Conservation (phyloP, 163 green algal genomes). For the Chlamydomonas reinhardtii region DNA sequence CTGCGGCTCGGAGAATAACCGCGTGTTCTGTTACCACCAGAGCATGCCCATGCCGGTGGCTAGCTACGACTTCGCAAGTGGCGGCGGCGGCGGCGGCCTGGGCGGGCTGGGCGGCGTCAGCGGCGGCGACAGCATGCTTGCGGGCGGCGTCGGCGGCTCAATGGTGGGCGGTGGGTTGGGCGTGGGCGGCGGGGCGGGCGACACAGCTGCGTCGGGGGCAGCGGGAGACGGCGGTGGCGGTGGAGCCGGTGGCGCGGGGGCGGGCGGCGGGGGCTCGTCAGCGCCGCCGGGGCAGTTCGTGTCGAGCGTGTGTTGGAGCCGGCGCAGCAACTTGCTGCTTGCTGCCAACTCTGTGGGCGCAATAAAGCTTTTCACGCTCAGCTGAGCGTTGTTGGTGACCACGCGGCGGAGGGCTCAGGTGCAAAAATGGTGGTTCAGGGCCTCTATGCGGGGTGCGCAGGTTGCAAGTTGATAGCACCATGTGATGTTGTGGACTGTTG, state of each 20-base stretch:
- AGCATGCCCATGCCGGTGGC: conserved; percentile 41
- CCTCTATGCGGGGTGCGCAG: too few species aligned
- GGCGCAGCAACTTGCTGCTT: conserved; percentile 67
- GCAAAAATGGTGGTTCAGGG: too few species aligned
- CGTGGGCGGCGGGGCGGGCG: background rate
- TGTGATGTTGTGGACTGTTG: too few species aligned
- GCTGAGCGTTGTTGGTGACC: background rate
- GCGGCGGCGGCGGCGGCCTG: background rate
- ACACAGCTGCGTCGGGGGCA: background rate
- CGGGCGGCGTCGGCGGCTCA: background rate
- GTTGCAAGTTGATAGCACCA: too few species aligned
- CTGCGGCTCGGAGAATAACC: conserved; percentile 85
- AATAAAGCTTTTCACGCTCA: conserved; percentile 71
- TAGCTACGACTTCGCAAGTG: conserved; percentile 22
- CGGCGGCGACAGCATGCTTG: background rate
- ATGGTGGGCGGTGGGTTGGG: background rate
- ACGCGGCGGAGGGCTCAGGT: too few species aligned
- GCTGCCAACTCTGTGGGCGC: conserved; percentile 80
- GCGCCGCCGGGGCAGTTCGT: conserved; percentile 71
- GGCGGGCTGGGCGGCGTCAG: background rate
- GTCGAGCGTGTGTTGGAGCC: conserved; percentile 77
- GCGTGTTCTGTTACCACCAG: conserved; percentile 71
- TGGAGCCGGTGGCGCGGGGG: background rate
- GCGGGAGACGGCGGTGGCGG: background rate
- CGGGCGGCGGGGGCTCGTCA: background rate